Evolutionary conservation across 2,329 filamentous ascomycete species (phyloP).

Genomic region (Blastomyces silverae): DNA sequence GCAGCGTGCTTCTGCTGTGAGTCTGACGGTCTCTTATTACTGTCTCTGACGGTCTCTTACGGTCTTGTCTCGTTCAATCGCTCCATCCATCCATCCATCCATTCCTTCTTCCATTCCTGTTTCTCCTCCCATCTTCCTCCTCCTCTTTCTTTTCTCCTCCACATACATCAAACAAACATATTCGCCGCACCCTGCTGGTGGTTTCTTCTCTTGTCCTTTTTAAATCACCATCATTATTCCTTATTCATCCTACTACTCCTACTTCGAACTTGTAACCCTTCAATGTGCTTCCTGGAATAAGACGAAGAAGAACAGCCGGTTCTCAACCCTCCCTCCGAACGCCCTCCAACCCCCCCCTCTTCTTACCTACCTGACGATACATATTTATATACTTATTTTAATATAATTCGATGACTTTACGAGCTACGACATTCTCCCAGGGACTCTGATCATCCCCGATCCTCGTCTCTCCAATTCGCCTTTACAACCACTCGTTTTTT

Average conservation of each 20-base stretch:
- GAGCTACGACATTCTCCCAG: neutral
- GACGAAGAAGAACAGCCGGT: neutral
- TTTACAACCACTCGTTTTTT: slow-evolving; percentile 15
- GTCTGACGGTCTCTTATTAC: no score
- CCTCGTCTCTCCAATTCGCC: neutral
- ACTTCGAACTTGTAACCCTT: neutral
- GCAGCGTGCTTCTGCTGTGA: no score
- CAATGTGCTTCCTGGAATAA: slow-evolving; percentile 5
- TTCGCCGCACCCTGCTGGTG: neutral
- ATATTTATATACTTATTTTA: neutral
- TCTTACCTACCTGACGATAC: neutral
- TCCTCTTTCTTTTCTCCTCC: neutral
- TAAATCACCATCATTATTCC: neutral
- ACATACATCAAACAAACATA: neutral
- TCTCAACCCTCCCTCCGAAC: neutral
- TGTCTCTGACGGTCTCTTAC: neutral
- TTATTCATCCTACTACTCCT: neutral
- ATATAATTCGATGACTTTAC: slow-evolving; percentile 7
- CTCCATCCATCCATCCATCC: neutral
- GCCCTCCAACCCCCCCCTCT: neutral
- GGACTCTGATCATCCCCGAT: neutral
- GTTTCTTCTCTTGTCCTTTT: neutral
- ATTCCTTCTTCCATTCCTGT: neutral
- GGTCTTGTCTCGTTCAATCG: neutral
- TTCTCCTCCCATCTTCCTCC: neutral